Evolutionary conservation across 768 basidiomycete species (phyloP), one percentile per base, ranked within the genome.

Genomic region (Boletus sensibilis): DNA sequence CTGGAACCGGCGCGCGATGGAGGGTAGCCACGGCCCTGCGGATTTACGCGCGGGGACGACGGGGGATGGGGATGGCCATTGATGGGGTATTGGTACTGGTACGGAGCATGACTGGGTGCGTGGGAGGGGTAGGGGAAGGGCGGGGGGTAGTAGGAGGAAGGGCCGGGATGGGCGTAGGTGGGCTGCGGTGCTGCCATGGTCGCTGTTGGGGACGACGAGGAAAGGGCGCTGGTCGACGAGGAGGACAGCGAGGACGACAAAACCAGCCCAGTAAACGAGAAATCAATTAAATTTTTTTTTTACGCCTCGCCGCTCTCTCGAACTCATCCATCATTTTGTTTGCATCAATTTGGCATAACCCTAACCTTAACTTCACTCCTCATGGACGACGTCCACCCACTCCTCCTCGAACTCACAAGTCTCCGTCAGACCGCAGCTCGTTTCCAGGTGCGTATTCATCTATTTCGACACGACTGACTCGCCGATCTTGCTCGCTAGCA

Each of bases 361-460:
- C 60, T 64, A 68, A 67, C 62, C 67, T 54, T 56, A 56, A n/a
- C 35, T 2, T 4, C 5, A 1, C 29, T 18, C 45, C 34, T 27
- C 37, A 64, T 55, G 55, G n/a, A 54, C 54, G 72, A 72, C 49
- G 76, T 76, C 23, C 59, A 68, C 23, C 79, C 82, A 50, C 80
- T 82, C 42, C 66, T 82, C 41, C 60, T 71, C 35, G 81, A 84
- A 66, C 70, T 84, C 23, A 63, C 70, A 18, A 79, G 76, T 59
- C 74, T 83, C 39, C 74, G 76, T 54, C 63, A 69, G n/a, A 75
- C 79, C 1, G 74, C 81, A 3, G 72, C 73, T 37, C 77, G 75
- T 14, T 82, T 81, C 56, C 82, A 84, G 79, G 82, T 78, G 69
- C 69, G 34, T 64, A 1, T 6, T 1, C 0, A 2, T 8, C 0